phyloP scores from a whole-genome alignment of 371 early-diverging fungal species.

The Rhizomucor miehei region DNA sequence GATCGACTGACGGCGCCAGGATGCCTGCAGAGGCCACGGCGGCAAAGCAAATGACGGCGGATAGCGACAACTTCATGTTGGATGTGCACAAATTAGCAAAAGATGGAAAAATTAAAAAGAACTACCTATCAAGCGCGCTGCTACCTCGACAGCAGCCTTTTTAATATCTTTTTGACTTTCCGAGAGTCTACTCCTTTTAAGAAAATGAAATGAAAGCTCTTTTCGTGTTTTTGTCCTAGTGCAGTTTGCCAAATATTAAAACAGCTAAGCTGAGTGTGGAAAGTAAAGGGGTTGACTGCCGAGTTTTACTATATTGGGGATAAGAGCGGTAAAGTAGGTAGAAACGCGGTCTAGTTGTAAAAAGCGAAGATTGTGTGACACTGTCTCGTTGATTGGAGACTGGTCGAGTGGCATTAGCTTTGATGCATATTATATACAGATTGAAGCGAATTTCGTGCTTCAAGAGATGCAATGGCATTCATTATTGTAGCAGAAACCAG shows the following conservation, averaged over 20 bases:
- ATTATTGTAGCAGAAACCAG: conserved; percentile 33
- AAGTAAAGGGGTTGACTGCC: too few relatives aligned
- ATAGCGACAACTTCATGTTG: not conserved
- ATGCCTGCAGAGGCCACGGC: not conserved
- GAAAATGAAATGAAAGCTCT: not conserved
- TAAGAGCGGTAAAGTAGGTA: not conserved
- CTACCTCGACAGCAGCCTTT: not conserved
- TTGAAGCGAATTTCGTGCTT: not conserved
- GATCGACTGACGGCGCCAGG: not conserved
- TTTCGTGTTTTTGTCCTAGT: not conserved
- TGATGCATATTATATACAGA: not conserved
- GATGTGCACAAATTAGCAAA: not conserved
- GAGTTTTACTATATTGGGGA: not conserved
- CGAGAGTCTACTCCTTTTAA: not conserved
- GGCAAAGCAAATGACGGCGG: not conserved
- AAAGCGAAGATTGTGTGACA: too few relatives aligned
- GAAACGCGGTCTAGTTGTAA: too few relatives aligned
- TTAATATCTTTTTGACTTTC: not conserved
- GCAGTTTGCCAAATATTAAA: not conserved
- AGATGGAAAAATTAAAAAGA: not conserved
- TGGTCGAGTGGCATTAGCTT: not conserved
- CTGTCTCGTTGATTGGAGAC: too few relatives aligned
- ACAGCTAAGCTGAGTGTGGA: too few relatives aligned
- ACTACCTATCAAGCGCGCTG: not conserved
- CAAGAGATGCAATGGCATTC: conserved; percentile 32